Base-by-base conservation (phyloP, 805 yeast species). In the Spathaspora gorwiae region DNA sequence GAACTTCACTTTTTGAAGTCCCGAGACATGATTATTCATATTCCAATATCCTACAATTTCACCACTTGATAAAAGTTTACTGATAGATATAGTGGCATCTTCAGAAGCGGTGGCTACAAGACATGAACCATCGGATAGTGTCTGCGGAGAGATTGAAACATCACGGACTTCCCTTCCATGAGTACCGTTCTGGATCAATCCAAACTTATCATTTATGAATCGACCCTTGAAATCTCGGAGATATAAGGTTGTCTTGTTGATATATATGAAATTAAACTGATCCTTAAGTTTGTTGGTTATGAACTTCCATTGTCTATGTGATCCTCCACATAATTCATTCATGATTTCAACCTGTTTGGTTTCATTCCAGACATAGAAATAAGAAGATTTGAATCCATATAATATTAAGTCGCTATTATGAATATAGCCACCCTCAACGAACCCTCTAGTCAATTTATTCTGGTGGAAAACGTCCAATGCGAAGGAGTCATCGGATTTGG, bases 161-260 rank as follows among this genome's bases (percentile, higher is more conserved):
- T 82, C 87, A 53, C 99, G 73, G 6, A 92, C 79, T 62, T 94
- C 99, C 50, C 98, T 76, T 0, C 99, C 99, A 62, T 94, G 98
- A 1, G 88, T 74, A 0, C 97, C 97, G 8, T 73, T 66, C 32
- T 68, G 68, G 6, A 70, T 52, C 15, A 70, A 46, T 0, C 70
- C 70, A 40, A 54, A 45, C 2, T 45, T 40, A 5, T 44, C 37
- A n/a, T 46, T 40, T 5, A 37, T 38, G 36, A 64, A 63, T 35
- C 62, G 51, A 27, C 46, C 48, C 8, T 37, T 42, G 44, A 61
- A 57, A 0, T 26, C 31, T 44, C 73, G 70, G 19, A 78, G 54
- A 41, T 65, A 63, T 35, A 83, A 59, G 13, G 67, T 62, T 5
- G 84, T 72, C 26, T 69, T 68, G 59, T 81, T 80, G 10, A 86